These are phyloP conservation scores for Geum urbanum DNA, from an alignment of 306 rosid species.

Conservation along the genomic window DNA sequence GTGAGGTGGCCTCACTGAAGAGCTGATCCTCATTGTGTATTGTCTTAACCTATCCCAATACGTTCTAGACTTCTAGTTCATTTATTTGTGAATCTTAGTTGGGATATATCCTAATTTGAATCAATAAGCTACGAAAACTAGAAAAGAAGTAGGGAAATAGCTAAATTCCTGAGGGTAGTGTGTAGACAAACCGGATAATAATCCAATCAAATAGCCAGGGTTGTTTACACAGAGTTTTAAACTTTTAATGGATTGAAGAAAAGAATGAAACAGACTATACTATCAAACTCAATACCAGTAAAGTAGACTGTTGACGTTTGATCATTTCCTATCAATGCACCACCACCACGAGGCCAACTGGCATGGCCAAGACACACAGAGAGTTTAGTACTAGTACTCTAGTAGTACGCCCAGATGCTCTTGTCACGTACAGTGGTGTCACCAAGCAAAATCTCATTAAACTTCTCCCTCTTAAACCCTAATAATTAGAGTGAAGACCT, in stretches of 20 bases:
- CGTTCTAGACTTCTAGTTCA: too few species aligned
- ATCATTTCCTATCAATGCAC: slow-evolving; percentile 24
- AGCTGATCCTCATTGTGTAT: too few species aligned
- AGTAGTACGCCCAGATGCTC: neutral
- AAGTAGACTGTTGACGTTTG: slow-evolving; percentile 30
- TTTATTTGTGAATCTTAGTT: too few species aligned
- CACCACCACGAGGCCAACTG: slow-evolving; percentile 2
- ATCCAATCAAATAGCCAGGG: slow-evolving; percentile 9
- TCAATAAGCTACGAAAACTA: too few species aligned
- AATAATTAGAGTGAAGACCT: slow-evolving; percentile 1
- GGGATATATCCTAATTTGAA: too few species aligned
- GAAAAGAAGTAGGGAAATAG: neutral
- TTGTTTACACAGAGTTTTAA: neutral
- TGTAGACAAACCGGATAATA: slow-evolving; percentile 7
- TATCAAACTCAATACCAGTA: slow-evolving; percentile 27
- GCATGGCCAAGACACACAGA: neutral
- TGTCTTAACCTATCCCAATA: too few species aligned
- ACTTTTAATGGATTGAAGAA: slow-evolving; percentile 21
- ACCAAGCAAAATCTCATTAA: neutral
- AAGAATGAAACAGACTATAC: slow-evolving; percentile 31
- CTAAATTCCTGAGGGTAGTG: slow-evolving; percentile 21
- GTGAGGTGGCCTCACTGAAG: too few species aligned
- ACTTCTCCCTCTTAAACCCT: neutral
- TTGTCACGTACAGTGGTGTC: slow-evolving; percentile 6
- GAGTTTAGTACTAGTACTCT: neutral